Evolutionary conservation across 169 alveolate species (phyloP).

Genomic region (Plasmodium knowlesi): DNA sequence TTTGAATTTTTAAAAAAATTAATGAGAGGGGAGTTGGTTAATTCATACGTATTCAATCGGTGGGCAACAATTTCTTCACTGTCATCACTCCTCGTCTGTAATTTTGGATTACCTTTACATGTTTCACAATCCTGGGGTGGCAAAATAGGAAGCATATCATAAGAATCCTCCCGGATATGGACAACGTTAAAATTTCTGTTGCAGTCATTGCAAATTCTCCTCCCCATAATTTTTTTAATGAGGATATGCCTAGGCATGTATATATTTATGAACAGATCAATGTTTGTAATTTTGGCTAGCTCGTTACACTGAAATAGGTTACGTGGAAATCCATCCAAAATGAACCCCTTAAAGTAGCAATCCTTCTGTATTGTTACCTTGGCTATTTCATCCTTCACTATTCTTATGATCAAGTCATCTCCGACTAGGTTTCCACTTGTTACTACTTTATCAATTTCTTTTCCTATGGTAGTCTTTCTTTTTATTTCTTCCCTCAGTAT

Average conservation of each 20-base stretch:
- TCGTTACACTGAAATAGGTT: constrained; percentile 37
- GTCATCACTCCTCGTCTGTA: constrained; percentile 51
- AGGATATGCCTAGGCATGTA: constrained; percentile 24
- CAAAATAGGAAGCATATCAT: constrained; percentile 55
- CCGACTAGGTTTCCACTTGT: constrained; percentile 41
- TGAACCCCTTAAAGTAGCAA: constrained; percentile 32
- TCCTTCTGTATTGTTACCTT: not conserved
- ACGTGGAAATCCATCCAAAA: constrained; percentile 68
- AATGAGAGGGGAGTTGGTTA: constrained; percentile 7
- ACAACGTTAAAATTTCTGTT: constrained; percentile 36
- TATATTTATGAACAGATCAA: constrained; percentile 56
- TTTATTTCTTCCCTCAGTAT: constrained; percentile 64
- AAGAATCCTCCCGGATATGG: not conserved
- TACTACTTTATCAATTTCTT: constrained; percentile 28
- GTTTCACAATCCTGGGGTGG: constrained; percentile 23
- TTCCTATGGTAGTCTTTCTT: constrained; percentile 26
- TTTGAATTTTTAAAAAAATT: constrained; percentile 47
- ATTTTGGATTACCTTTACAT: constrained; percentile 38
- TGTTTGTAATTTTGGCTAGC: constrained; percentile 24
- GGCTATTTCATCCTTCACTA: constrained; percentile 51
- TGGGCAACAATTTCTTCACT: constrained; percentile 21
- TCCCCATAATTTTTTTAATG: constrained; percentile 38
- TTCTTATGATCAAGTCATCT: constrained; percentile 13
- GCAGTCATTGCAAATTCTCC: constrained; percentile 41
- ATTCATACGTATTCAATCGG: constrained; percentile 33